Evolutionary conservation across 768 basidiomycete species (phyloP).

Genomic region (Agrocybe chaxingu): DNA sequence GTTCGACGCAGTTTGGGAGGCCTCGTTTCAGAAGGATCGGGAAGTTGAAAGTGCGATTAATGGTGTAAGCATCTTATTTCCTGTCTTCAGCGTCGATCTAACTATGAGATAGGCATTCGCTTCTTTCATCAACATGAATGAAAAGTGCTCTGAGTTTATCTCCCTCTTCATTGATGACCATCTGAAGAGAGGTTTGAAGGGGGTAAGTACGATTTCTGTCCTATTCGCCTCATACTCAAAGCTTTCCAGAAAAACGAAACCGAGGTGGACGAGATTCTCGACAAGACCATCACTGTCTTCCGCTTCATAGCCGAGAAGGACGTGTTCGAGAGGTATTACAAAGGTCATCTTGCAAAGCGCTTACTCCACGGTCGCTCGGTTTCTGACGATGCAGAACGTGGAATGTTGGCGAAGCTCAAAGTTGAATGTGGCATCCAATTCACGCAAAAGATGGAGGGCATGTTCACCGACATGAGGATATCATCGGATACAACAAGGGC

Average conservation of each 20-base stretch:
- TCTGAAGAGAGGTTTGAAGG: slow-evolving; percentile 90
- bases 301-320: slow-evolving; percentile 94
- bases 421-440: slow-evolving; percentile 96
- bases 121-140: slow-evolving; percentile 85
- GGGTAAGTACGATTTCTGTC: slow-evolving; percentile 49
- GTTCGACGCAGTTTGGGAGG: slow-evolving; percentile 73
- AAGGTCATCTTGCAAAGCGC: slow-evolving; percentile 91
- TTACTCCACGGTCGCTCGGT: slow-evolving; percentile 83
- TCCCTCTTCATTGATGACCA: slow-evolving; percentile 97
- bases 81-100: neutral
- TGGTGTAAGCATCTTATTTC: slow-evolving; percentile 52
- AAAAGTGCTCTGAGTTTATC: slow-evolving; percentile 88
- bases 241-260: slow-evolving; percentile 81
- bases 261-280: slow-evolving; percentile 86
- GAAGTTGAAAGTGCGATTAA: slow-evolving; percentile 79
- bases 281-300: slow-evolving; percentile 96
- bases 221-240: neutral
- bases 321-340: slow-evolving; percentile 97
- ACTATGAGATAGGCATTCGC: slow-evolving; percentile 71
- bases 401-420: slow-evolving; percentile 96
- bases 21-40: slow-evolving; percentile 69
- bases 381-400: slow-evolving; percentile 96
- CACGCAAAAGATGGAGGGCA: slow-evolving; percentile 96
- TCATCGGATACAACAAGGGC: slow-evolving; percentile 78
- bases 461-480: slow-evolving; percentile 96